Evolutionary conservation across 176 grass and related monocot species (phyloP).

Genomic region (Melocanna baccifera): DNA sequence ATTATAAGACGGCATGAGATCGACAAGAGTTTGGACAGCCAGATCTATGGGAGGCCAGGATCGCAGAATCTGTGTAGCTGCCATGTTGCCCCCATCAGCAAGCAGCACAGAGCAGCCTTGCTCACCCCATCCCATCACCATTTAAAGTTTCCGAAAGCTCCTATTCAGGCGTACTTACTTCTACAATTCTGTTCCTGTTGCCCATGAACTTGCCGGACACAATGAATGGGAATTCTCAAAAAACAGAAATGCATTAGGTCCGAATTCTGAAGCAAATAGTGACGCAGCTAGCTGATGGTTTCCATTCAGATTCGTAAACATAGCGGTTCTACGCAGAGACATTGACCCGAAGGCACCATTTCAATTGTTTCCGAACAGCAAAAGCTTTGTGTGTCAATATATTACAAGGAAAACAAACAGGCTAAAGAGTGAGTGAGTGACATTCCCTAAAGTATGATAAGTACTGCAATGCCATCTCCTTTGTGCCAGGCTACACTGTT

Average conservation of each 20-base stretch:
- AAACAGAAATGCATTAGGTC: background rate
- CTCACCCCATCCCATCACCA: background rate
- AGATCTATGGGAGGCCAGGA: background rate
- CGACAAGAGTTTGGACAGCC: background rate
- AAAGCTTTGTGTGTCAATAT: no score
- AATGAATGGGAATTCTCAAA: background rate
- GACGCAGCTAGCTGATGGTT: background rate
- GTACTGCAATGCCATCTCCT: background rate
- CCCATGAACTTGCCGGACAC: background rate
- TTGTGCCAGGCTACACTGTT: background rate
- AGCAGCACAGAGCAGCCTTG: constrained; percentile 22
- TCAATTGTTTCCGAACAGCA: no score
- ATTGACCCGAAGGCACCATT: no score
- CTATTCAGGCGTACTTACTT: background rate
- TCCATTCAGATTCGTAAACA: background rate
- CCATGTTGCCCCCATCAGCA: constrained; percentile 10
- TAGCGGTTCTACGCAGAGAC: no score
- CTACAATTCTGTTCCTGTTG: background rate
- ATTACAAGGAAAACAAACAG: no score
- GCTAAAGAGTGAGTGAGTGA: no score
- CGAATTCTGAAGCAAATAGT: background rate
- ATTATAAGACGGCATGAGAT: background rate
- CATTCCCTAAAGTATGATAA: no score
- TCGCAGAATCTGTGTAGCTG: constrained; percentile 21
- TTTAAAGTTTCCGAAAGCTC: background rate